Evolutionary conservation across 2,329 filamentous ascomycete genomes (phyloP), one percentile per base, ranked within the genome.

Genomic region (Penicillium sp.): DNA sequence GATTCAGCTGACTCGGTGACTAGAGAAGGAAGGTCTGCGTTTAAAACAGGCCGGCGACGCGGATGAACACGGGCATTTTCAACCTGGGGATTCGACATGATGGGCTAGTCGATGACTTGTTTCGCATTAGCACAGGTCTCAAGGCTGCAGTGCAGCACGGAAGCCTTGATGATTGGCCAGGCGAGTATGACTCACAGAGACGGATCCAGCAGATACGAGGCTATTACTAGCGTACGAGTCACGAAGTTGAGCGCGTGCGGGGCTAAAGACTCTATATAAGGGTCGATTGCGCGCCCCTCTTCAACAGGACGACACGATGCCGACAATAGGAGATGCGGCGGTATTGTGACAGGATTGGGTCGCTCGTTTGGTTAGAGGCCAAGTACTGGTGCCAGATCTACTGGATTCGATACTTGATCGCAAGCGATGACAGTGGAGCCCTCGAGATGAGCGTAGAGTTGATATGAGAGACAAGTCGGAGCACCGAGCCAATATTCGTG

Each of bases 1-100:
- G 66, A 65, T 39, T 67, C 65, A 3, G 54, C 43, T 29, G 60
- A 58, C 31, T 69, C 65, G 19, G 66, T 65, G n/a, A 62, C 60
- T 33, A 71, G 58, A 22, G 69, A 62, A 33, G 73, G 67, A 27
- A 69, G 66, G 19, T 62, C 52, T 22, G 66, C 61, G 55, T 67
- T 70, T 66, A 72, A 66, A 56, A 61, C 57, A 29, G 71, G 65
- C 49, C 72, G 73, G 33, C 74, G 72, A 46, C 74, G 74, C 39
- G 71, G 73, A 55, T 74, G 67, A 55, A 65, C 47, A 58, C 68
- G 67, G 53, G 60, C 52, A 46, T 56, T 57, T 24, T 68, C 65
- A 52, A 63, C 55, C 54, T 68, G 63, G 31, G 66, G 52, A 3
- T 45, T 46, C 37, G 71, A 68, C 71, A 74, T 74, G 63, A 66